phyloP scores from a whole-genome alignment of 768 basidiomycete species.

The Lentinula sp. region DNA sequence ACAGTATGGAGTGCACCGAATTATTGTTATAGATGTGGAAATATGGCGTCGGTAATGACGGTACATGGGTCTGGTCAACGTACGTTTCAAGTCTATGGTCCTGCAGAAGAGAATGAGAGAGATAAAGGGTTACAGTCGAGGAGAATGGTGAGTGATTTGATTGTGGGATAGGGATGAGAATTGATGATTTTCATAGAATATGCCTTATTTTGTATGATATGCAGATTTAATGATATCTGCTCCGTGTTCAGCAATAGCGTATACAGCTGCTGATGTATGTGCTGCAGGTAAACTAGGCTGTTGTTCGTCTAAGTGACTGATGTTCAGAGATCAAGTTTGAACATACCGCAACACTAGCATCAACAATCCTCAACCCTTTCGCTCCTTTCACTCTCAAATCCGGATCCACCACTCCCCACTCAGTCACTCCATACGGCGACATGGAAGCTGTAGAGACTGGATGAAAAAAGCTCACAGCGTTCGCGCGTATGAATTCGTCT shows the following conservation, averaged over 20 bases:
- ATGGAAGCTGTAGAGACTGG: conserved; percentile 26
- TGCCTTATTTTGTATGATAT: conserved; percentile 5
- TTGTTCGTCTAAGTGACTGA: not conserved
- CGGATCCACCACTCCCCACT: conserved; percentile 17
- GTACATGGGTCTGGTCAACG: conserved; percentile 62
- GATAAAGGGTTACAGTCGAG: conserved; percentile 75
- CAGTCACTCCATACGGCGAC: conserved; percentile 19
- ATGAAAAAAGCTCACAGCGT: conserved; percentile 24
- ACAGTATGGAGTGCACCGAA: conserved; percentile 94
- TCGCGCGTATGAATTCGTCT: conserved; percentile 18
- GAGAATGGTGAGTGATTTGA: conserved; percentile 51
- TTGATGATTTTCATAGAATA: not conserved
- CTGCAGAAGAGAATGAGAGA: conserved; percentile 84
- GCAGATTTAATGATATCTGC: conserved; percentile 11
- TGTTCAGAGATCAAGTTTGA: not conserved
- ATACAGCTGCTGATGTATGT: conserved; percentile 7
- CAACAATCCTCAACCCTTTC: conserved; percentile 19
- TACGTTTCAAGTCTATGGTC: conserved; percentile 78
- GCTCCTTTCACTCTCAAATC: conserved; percentile 18
- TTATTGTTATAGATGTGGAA: conserved; percentile 83
- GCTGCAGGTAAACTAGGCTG: conserved; percentile 7
- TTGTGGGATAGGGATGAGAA: not conserved
- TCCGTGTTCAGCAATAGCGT: conserved; percentile 6
- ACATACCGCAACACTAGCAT: conserved; percentile 17
- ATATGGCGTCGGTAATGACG: conserved; percentile 87